phyloP scores from a whole-genome alignment of 495 filamentous ascomycete species.

The Aspergillus biplanus region DNA sequence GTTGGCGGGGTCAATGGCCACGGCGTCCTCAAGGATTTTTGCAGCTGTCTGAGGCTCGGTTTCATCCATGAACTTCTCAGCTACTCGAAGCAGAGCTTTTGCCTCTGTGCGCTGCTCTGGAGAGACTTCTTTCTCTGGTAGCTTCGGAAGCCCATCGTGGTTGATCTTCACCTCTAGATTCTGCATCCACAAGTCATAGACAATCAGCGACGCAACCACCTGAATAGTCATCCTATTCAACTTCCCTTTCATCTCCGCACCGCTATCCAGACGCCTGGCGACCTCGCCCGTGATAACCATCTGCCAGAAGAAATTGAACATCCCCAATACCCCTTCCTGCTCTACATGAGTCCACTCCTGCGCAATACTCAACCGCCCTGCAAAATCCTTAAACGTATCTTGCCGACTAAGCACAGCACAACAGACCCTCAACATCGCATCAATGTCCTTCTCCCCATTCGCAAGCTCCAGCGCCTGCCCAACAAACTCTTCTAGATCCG shows the following conservation, averaged over 20 bases:
- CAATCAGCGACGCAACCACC: neutral
- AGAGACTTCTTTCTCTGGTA: neutral
- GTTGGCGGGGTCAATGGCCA: constrained; percentile 1
- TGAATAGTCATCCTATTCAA: neutral
- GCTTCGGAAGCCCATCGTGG: neutral
- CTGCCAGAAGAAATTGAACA: constrained; percentile 1
- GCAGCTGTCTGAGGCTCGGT: neutral
- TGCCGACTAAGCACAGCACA: neutral
- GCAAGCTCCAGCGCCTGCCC: neutral
- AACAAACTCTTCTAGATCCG: constrained; percentile 1
- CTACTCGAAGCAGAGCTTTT: neutral
- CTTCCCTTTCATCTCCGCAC: neutral
- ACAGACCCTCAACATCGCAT: neutral
- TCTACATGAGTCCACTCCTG: neutral
- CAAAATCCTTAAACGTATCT: neutral
- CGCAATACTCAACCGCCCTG: neutral
- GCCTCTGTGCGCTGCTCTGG: neutral
- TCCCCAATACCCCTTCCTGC: neutral
- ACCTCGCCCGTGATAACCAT: neutral
- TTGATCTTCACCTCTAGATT: neutral
- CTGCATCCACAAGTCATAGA: neutral
- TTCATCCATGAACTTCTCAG: neutral
- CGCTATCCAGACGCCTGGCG: neutral
- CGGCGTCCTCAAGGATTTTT: neutral
- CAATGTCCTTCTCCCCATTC: neutral